phyloP scores from a whole-genome alignment of 1,284 basidiomycete species.

The Takashimella tepidaria region DNA sequence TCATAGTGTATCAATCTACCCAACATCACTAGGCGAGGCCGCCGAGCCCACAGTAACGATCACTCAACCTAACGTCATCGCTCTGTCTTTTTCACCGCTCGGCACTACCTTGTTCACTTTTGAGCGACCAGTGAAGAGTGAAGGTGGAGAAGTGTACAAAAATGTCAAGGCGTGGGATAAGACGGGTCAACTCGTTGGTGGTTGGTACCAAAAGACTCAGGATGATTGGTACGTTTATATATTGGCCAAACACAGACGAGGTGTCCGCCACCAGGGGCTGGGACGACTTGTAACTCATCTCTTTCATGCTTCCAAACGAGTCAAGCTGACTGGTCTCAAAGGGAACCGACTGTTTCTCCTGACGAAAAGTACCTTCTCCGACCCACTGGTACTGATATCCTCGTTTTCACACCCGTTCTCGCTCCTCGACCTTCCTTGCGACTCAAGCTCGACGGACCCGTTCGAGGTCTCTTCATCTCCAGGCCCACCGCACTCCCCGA shows the following conservation, averaged over 20 bases:
- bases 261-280: too few species aligned
- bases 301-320: not conserved
- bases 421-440: conserved; percentile 32
- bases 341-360: conserved; percentile 83
- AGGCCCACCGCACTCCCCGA: conserved; percentile 28
- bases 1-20: not conserved
- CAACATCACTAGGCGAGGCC: not conserved
- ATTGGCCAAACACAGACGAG: too few species aligned
- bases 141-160: conserved; percentile 42
- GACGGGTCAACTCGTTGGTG: conserved; percentile 39
- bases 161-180: conserved; percentile 45
- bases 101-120: conserved; percentile 90
- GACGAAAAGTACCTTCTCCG: conserved; percentile 85
- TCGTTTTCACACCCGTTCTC: conserved; percentile 60
- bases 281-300: too few species aligned
- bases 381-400: conserved; percentile 60
- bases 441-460: conserved; percentile 39
- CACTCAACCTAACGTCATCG: conserved; percentile 64
- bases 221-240: conserved; percentile 44
- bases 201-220: conserved; percentile 44
- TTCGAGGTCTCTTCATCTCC: conserved; percentile 44
- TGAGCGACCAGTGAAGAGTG: conserved; percentile 61
- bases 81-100: conserved; percentile 84
- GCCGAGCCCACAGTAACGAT: conserved; percentile 16
- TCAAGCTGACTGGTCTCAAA: conserved; percentile 15